Percentiles rank a stretch among this genome's conserved stretches.
Evolutionary conservation across 805 yeast genomes (phyloP).

Genomic region (Kazachstania africana): DNA sequence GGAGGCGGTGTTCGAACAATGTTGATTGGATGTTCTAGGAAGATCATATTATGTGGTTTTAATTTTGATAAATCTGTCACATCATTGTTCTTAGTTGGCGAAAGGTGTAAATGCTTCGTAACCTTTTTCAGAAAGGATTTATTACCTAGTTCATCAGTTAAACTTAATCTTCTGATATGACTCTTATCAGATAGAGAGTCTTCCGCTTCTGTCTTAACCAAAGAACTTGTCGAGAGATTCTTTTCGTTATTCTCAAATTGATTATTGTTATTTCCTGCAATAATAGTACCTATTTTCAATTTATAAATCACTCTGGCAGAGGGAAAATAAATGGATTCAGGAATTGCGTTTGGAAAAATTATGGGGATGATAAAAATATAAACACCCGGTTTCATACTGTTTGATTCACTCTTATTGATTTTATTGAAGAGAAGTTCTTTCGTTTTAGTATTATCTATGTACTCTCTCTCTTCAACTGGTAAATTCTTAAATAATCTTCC

Average conservation of each 20-base stretch:
- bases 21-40: constrained; percentile 23
- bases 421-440: constrained; percentile 5
- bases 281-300: constrained; percentile 8
- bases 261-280: neutral
- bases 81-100: constrained; percentile 3
- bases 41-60: constrained; percentile 9
- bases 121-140: constrained; percentile 17
- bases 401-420: neutral
- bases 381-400: constrained; percentile 43
- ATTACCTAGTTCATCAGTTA: constrained; percentile 2
- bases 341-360: constrained; percentile 44
- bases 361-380: constrained; percentile 57
- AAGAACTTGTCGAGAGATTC: neutral
- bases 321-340: constrained; percentile 32
- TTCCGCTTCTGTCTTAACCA: constrained; percentile 8
- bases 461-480: constrained; percentile 5
- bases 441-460: constrained; percentile 11
- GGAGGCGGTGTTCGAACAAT: constrained; percentile 33
- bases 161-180: neutral
- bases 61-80: neutral
- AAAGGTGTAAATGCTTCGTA: constrained; percentile 15
- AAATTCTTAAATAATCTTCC: constrained; percentile 13
- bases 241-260: neutral
- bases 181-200: too few species aligned
- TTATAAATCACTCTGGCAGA: constrained; percentile 23